Conservation (phyloP, 371 early-diverging fungal genomes). For the Lichtheimia ramosa region DNA sequence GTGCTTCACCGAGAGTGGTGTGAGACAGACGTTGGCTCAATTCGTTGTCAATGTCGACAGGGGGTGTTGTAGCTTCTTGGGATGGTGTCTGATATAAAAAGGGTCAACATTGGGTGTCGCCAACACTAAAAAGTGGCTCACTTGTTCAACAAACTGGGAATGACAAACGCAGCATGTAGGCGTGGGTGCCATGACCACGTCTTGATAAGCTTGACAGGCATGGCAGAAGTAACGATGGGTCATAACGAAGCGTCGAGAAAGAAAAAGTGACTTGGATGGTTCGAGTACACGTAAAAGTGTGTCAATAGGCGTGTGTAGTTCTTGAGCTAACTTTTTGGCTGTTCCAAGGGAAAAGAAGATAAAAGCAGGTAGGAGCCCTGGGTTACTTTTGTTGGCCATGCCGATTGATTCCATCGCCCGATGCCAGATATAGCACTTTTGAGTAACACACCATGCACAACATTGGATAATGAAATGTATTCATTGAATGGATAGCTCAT, state of each 20-base stretch:
- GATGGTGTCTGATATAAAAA: background rate
- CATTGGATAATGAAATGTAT: too few relatives aligned
- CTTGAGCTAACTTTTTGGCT: too few relatives aligned
- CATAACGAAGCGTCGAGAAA: constrained; percentile 73
- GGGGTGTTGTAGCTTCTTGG: background rate
- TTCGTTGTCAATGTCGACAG: background rate
- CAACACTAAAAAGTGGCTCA: background rate
- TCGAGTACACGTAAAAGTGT: constrained; percentile 15
- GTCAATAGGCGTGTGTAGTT: too few relatives aligned
- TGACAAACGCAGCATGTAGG: background rate
- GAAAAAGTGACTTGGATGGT: constrained; percentile 89
- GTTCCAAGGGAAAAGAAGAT: too few relatives aligned
- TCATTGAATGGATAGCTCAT: too few relatives aligned
- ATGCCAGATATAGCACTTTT: too few relatives aligned
- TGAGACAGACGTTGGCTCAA: background rate
- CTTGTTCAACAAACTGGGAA: constrained; percentile 9
- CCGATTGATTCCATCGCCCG: too few relatives aligned
- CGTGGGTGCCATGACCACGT: background rate
- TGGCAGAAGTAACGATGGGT: constrained; percentile 6
- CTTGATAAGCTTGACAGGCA: background rate
- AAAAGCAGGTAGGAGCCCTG: too few relatives aligned
- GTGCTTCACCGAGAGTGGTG: background rate
- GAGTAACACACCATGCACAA: too few relatives aligned
- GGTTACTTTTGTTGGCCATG: too few relatives aligned
- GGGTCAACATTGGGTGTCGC: too few relatives aligned